phyloP scores from a whole-genome alignment of 768 basidiomycete species.

The Agaricus bisporus region DNA sequence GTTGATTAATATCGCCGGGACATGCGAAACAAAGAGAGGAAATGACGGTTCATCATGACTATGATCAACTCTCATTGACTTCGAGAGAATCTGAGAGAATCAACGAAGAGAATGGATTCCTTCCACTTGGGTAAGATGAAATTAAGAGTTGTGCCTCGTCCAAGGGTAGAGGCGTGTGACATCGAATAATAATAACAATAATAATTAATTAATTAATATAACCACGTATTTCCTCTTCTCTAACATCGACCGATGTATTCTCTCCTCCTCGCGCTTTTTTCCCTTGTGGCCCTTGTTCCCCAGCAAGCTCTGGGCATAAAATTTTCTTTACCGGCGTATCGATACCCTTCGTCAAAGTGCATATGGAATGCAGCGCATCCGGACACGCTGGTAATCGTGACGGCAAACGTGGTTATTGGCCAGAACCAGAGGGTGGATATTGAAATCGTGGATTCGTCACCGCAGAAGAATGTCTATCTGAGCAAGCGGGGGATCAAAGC shows the following conservation, averaged over 20 bases:
- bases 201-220: neutral
- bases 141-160: too few species aligned
- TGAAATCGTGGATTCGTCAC: slow-evolving; percentile 87
- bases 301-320: slow-evolving; percentile 62
- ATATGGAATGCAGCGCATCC: slow-evolving; percentile 92
- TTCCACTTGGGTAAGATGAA: too few species aligned
- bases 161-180: neutral
- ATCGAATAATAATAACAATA: too few species aligned
- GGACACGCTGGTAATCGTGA: slow-evolving; percentile 90
- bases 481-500: slow-evolving; percentile 83
- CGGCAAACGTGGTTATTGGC: slow-evolving; percentile 83
- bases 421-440: slow-evolving; percentile 82
- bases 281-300: slow-evolving; percentile 20
- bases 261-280: slow-evolving; percentile 19
- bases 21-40: too few species aligned
- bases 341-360: slow-evolving; percentile 76
- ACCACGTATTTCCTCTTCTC: too few species aligned
- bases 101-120: too few species aligned
- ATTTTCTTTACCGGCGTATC: slow-evolving; percentile 68
- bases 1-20: too few species aligned
- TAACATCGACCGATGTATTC: neutral
- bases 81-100: too few species aligned
- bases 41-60: too few species aligned
- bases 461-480: slow-evolving; percentile 83
- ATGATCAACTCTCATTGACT: too few species aligned